Base-by-base conservation (phyloP, 768 basidiomycete genomes). In the Phylloporus rhodoxanthus region DNA sequence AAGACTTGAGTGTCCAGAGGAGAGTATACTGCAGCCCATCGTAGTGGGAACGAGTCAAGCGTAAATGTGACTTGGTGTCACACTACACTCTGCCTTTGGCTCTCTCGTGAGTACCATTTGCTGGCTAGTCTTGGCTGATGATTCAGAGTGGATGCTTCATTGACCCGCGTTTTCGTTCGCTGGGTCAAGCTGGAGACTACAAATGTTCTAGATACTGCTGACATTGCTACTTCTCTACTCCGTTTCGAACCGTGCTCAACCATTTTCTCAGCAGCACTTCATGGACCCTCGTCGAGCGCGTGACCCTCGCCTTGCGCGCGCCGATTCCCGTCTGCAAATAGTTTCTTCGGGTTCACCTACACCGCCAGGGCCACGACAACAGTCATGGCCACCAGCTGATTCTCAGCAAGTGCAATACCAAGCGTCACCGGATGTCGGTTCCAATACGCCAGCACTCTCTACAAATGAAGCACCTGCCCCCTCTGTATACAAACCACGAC, bases 131-230 rank as follows among this genome's bases (percentile, higher is more conserved):
- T 30, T 19, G 58, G 28, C 65, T 67, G 89, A 91, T 91, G 87
- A 91, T 80, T 86, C 84, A 87, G 89, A 91, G 89, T 91, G 89
- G 89, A 88, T 82, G 72, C 89, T 84, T 70, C 67, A 85, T 79
- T 72, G 76, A 90, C 80, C 85, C 75, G 70, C 68, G 57, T 65
- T 60, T 47, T 38, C 47, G 52, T 53, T 56, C 54, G 73, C 66
- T 70, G 85, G 85, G 83, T 86, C 72, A 78, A 77, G 54, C 64
- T 78, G 87, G 75, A 78, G 89, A 91, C 87, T 71, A 63, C 61
- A 73, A 72, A 81, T 77, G 87, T 88, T 89, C 87, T 76, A 82
- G 89, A 91, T 92, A 92, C 89, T 92, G 81, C 88, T 92, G 89
- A 91, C 69, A 32, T 71, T 72, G 2, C 25, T 11, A n/a, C 8